These are phyloP conservation scores for Ulmus americana DNA, from an alignment of 331 rosid species.

Conservation along the genomic window DNA sequence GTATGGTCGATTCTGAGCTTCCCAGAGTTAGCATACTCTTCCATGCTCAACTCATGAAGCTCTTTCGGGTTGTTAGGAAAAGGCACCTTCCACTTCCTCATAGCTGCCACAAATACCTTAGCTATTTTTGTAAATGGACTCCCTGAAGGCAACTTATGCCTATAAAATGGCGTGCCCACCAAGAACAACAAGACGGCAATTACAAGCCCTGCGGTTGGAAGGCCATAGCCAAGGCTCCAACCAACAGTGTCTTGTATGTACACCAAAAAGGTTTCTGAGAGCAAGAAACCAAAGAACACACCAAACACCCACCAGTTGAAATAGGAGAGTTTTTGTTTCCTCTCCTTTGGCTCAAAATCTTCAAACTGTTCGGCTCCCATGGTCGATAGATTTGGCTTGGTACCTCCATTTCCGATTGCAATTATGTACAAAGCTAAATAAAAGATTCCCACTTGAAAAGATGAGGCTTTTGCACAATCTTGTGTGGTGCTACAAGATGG, in stretches of 20 bases:
- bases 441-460: neutral
- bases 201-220: slow-evolving; percentile 8
- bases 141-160: slow-evolving; percentile 4
- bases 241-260: slow-evolving; percentile 50
- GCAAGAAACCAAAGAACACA: neutral
- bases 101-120: neutral
- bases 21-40: slow-evolving; percentile 22
- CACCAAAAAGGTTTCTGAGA: neutral
- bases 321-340: slow-evolving; percentile 1
- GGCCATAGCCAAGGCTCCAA: slow-evolving; percentile 10
- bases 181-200: neutral
- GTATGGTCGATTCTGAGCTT: slow-evolving; percentile 37
- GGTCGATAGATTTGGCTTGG: slow-evolving; percentile 8
- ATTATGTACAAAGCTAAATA: slow-evolving; percentile 4
- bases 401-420: slow-evolving; percentile 6
- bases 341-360: slow-evolving; percentile 6
- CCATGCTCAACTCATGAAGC: slow-evolving; percentile 27
- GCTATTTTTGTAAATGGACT: slow-evolving; percentile 10
- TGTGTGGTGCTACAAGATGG: slow-evolving; percentile 31
- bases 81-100: slow-evolving; percentile 1
- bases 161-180: slow-evolving; percentile 1
- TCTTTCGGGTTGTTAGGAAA: slow-evolving; percentile 4
- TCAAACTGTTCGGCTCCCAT: slow-evolving; percentile 6
- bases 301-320: slow-evolving; percentile 41
- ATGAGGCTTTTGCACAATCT: slow-evolving; percentile 21